Evolutionary conservation across 306 rosid species (phyloP).

Genomic region (Arachis stenosperma): DNA sequence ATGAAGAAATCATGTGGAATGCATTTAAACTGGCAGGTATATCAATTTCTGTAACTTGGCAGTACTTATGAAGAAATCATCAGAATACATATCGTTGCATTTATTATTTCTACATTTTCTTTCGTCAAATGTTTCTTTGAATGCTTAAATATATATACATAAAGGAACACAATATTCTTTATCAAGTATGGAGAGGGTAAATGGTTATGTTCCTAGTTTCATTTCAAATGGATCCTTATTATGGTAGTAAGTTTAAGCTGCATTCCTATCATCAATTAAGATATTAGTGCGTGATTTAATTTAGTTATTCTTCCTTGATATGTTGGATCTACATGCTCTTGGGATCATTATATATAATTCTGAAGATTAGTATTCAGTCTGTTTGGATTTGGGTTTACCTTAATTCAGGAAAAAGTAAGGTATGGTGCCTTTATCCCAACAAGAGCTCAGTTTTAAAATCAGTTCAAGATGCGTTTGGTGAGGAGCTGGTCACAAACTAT

Average conservation of each 20-base stretch:
- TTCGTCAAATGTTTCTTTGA: constrained; percentile 19
- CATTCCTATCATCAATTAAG: constrained; percentile 17
- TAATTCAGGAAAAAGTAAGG: constrained; percentile 68
- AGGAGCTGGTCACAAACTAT: constrained; percentile 46
- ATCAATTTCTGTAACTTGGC: constrained; percentile 27
- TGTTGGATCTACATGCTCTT: constrained; percentile 14
- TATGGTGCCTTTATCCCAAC: constrained; percentile 97
- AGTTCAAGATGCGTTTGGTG: constrained; percentile 70
- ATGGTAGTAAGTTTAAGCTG: constrained; percentile 26
- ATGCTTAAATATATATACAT: not conserved
- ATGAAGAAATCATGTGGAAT: constrained; percentile 91
- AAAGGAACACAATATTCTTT: constrained; percentile 8
- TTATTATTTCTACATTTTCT: constrained; percentile 11
- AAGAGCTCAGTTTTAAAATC: constrained; percentile 58
- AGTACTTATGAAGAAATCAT: constrained; percentile 21
- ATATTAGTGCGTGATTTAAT: constrained; percentile 3
- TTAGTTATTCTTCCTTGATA: constrained; percentile 14
- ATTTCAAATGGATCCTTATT: constrained; percentile 3
- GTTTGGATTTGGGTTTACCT: constrained; percentile 28
- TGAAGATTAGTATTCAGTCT: constrained; percentile 21
- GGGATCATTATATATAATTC: constrained; percentile 18
- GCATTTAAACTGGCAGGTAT: constrained; percentile 81
- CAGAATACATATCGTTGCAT: constrained; percentile 8
- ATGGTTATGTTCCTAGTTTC: constrained; percentile 9
- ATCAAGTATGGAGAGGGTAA: not conserved